Percentiles rank a stretch among this genome's conserved stretches.
Conservation (phyloP, 768 basidiomycete species). For the Leccinum arenicola region DNA sequence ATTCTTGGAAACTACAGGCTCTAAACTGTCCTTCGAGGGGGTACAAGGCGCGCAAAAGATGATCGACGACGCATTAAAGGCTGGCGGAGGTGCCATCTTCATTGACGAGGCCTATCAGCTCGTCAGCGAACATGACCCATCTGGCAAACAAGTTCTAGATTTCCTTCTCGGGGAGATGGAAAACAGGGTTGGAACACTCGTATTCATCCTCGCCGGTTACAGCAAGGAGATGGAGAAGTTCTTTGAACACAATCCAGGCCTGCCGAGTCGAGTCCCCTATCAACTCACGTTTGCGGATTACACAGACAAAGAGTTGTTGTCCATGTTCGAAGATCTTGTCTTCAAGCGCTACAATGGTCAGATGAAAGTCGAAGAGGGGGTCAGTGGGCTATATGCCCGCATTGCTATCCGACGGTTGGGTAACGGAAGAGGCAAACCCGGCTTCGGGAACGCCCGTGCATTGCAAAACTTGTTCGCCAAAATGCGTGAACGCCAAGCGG, state of each 20-base stretch:
- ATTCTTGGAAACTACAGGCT: constrained; percentile 65
- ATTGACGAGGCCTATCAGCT: constrained; percentile 77
- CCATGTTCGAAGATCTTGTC: constrained; percentile 51
- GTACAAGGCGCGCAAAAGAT: constrained; percentile 51
- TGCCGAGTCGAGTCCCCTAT: constrained; percentile 65
- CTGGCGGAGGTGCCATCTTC: constrained; percentile 66
- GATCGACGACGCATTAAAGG: constrained; percentile 47
- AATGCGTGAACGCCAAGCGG: constrained; percentile 53
- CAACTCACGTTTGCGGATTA: constrained; percentile 62
- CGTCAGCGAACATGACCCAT: constrained; percentile 43
- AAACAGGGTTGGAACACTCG: constrained; percentile 59
- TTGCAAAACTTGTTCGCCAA: constrained; percentile 49
- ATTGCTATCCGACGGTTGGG: constrained; percentile 61
- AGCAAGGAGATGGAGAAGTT: constrained; percentile 74
- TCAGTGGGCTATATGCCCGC: constrained; percentile 51
- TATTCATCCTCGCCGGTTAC: constrained; percentile 75
- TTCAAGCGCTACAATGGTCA: constrained; percentile 42
- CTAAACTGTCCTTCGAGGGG: constrained; percentile 57
- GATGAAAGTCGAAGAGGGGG: constrained; percentile 58
- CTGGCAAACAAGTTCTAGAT: constrained; percentile 61
- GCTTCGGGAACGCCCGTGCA: constrained; percentile 71
- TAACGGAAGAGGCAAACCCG: constrained; percentile 52
- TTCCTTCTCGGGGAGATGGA: constrained; percentile 74
- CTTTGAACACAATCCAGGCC: constrained; percentile 73
- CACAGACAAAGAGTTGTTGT: constrained; percentile 50